Evolutionary conservation across 148 eudicot genomes (phyloP).

Genomic region (Fallopia convolvulus): DNA sequence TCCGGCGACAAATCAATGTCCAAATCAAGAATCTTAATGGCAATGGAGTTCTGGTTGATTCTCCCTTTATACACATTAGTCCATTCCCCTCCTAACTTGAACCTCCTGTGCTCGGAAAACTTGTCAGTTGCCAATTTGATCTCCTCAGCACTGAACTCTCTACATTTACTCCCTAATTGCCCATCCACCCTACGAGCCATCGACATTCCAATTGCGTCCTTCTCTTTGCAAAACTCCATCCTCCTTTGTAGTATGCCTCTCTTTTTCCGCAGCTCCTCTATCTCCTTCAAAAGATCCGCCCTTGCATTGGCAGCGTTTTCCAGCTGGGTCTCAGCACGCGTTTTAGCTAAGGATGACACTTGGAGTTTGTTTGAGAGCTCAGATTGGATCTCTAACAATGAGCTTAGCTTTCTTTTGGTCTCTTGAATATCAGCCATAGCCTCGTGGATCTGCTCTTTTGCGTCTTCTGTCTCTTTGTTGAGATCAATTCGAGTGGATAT

Average conservation of each 20-base stretch:
- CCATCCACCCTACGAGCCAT: conserved; percentile 21
- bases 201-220: conserved; percentile 60
- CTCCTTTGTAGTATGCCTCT: conserved; percentile 60
- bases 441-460: conserved; percentile 48
- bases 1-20: conserved; percentile 26
- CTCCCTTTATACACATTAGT: conserved; percentile 48
- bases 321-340: conserved; percentile 36
- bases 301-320: conserved; percentile 34
- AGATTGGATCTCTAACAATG: conserved; percentile 45
- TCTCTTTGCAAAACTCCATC: conserved; percentile 67
- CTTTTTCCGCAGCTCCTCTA: conserved; percentile 59
- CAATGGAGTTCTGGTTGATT: conserved; percentile 40
- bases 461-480: conserved; percentile 35
- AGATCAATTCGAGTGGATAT: conserved; percentile 27
- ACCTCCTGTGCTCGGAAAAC: conserved; percentile 39
- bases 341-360: conserved; percentile 32
- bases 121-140: conserved; percentile 52
- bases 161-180: conserved; percentile 25
- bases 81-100: conserved; percentile 41
- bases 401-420: conserved; percentile 45
- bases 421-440: conserved; percentile 38
- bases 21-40: conserved; percentile 38
- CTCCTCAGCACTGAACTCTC: conserved; percentile 51
- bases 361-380: conserved; percentile 60
- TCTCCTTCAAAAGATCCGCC: conserved; percentile 41